A percentile compares a stretch with the other conserved stretches of the same genome.
Conservation (phyloP, 805 yeast genomes). For the Myxozyma geophila region DNA sequence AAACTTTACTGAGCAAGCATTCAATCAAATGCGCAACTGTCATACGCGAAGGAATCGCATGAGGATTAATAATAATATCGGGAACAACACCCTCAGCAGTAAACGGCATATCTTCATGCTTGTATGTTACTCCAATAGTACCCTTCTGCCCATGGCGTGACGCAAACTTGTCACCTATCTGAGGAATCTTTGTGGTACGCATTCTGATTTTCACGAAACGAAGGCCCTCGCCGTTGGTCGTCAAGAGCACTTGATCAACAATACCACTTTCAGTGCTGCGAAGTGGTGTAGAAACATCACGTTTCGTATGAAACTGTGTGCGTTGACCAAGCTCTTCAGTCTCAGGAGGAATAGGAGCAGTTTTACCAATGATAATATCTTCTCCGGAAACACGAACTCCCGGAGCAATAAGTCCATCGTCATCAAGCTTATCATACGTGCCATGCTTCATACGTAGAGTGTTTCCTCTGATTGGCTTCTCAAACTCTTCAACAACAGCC, state of each 20-base stretch:
- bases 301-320: slow-evolving; percentile 95
- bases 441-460: slow-evolving; percentile 96
- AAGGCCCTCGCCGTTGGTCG: slow-evolving; percentile 98
- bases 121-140: slow-evolving; percentile 98
- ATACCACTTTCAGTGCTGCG: slow-evolving; percentile 97
- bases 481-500: slow-evolving; percentile 97
- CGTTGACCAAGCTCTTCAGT: slow-evolving; percentile 98
- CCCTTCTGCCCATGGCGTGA: slow-evolving; percentile 99
- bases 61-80: slow-evolving; percentile 96
- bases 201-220: slow-evolving; percentile 97
- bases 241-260: slow-evolving; percentile 94
- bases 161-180: slow-evolving; percentile 98
- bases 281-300: slow-evolving; percentile 97
- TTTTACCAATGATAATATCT: slow-evolving; percentile 97
- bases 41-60: slow-evolving; percentile 99
- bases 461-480: slow-evolving; percentile 92
- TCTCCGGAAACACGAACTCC: slow-evolving; percentile 99
- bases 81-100: slow-evolving; percentile 95
- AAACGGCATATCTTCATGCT: slow-evolving; percentile 99
- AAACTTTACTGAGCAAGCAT: slow-evolving; percentile 93
- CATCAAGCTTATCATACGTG: slow-evolving; percentile 96
- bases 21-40: slow-evolving; percentile 99
- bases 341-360: slow-evolving; percentile 99
- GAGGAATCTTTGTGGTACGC: slow-evolving; percentile 98
- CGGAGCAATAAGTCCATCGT: slow-evolving; percentile 96